Conservation (phyloP, 805 yeast species). For the Spathaspora hagerdaliae region DNA sequence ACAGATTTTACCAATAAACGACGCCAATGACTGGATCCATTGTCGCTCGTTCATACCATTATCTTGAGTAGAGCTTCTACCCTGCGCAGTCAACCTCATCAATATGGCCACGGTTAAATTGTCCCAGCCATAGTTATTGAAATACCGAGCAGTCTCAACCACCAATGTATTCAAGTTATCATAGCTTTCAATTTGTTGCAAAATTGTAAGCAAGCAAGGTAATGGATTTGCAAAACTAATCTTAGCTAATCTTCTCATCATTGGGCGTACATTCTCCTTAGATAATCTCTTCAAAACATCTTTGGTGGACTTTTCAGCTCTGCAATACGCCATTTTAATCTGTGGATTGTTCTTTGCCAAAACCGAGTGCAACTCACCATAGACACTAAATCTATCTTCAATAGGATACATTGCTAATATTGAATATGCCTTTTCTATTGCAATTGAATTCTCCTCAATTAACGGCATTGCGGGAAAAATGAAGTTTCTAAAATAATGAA, state of each 20-base stretch:
- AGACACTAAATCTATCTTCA: constrained; percentile 67
- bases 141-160: constrained; percentile 72
- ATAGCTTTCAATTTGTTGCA: constrained; percentile 86
- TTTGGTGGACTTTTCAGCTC: constrained; percentile 76
- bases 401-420: constrained; percentile 52
- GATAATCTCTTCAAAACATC: constrained; percentile 76
- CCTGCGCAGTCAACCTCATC: constrained; percentile 59
- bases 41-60: constrained; percentile 79
- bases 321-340: constrained; percentile 56
- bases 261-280: constrained; percentile 67
- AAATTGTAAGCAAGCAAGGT: constrained; percentile 65
- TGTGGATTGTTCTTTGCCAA: constrained; percentile 52
- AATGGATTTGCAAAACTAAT: constrained; percentile 74
- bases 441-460: constrained; percentile 53
- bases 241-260: constrained; percentile 71
- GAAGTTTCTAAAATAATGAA: constrained; percentile 58
- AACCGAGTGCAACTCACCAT: constrained; percentile 69
- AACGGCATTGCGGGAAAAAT: constrained; percentile 61
- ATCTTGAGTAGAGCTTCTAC: constrained; percentile 62
- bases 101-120: constrained; percentile 70
- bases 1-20: constrained; percentile 73
- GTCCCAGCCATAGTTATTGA: constrained; percentile 81
- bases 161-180: constrained; percentile 78
- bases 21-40: constrained; percentile 83
- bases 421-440: constrained; percentile 55